Conservation (phyloP, 768 basidiomycete genomes). For the Pleurotus eryngii region DNA sequence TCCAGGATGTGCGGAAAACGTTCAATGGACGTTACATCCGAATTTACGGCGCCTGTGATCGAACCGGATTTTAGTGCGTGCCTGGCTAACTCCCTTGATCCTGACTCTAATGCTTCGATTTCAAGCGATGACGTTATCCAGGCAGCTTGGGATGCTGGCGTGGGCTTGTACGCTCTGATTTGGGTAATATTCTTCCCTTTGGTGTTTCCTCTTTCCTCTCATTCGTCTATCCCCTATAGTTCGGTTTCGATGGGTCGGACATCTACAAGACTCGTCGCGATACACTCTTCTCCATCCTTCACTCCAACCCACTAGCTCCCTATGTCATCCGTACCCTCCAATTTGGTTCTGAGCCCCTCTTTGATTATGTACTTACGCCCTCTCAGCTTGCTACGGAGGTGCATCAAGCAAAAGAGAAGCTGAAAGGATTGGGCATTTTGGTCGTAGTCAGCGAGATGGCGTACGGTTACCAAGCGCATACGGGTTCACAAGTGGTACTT, state of each 20-base stretch:
- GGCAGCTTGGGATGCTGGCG: slow-evolving; percentile 64
- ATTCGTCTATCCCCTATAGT: slow-evolving; percentile 25
- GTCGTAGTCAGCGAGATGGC: slow-evolving; percentile 70
- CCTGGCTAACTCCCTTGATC: not conserved
- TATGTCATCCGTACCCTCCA: slow-evolving; percentile 65
- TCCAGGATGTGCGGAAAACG: slow-evolving; percentile 52
- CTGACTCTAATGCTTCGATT: not conserved
- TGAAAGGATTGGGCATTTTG: slow-evolving; percentile 54
- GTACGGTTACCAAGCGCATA: slow-evolving; percentile 50
- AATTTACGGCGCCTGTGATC: slow-evolving; percentile 47
- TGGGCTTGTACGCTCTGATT: slow-evolving; percentile 72
- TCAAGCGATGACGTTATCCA: slow-evolving; percentile 54
- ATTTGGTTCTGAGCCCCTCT: slow-evolving; percentile 72
- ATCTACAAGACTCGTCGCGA: slow-evolving; percentile 55
- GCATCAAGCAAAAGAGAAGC: slow-evolving; percentile 39
- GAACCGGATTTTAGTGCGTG: slow-evolving; percentile 43
- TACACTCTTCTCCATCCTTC: slow-evolving; percentile 46
- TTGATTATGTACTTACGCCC: slow-evolving; percentile 51
- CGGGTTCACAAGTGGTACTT: slow-evolving; percentile 51
- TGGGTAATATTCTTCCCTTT: slow-evolving; percentile 41
- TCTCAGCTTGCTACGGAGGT: slow-evolving; percentile 50
- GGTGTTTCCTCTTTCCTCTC: not conserved
- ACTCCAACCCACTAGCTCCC: slow-evolving; percentile 58
- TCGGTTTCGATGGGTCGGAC: slow-evolving; percentile 44
- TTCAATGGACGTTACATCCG: slow-evolving; percentile 69